Percentiles rank a stretch among this genome's conserved stretches.
These are phyloP conservation scores for Eimeria acervulina DNA, from an alignment of 169 alveolate species.

Conservation along the genomic window DNA sequence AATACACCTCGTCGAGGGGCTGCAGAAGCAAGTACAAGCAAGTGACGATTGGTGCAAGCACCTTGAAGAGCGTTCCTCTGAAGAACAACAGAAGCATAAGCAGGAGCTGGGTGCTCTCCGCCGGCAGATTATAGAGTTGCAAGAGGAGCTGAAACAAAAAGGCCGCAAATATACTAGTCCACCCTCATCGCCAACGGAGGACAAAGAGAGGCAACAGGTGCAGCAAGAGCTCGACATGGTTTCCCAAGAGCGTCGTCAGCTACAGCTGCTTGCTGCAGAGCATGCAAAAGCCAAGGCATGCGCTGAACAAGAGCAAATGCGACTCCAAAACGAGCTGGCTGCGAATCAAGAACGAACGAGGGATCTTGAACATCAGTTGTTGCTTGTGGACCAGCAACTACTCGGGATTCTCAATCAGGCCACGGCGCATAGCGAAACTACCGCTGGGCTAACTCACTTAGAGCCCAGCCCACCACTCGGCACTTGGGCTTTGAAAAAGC, in stretches of 20 bases:
- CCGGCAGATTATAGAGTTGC: slow-evolving; percentile 34
- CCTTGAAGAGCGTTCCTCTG: slow-evolving; percentile 58
- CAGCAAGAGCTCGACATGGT: slow-evolving; percentile 27
- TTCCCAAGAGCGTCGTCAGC: slow-evolving; percentile 39
- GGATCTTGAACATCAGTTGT: slow-evolving; percentile 66
- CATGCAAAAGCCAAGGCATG: slow-evolving; percentile 64
- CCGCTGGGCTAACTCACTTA: slow-evolving; percentile 31
- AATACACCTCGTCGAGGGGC: slow-evolving; percentile 39
- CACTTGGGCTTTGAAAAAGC: slow-evolving; percentile 43
- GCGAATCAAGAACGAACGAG: slow-evolving; percentile 48
- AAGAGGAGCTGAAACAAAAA: slow-evolving; percentile 26
- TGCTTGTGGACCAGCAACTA: slow-evolving; percentile 65
- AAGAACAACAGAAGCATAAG: slow-evolving; percentile 37
- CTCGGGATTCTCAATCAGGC: slow-evolving; percentile 57
- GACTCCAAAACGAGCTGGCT: slow-evolving; percentile 61
- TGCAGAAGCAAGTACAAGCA: slow-evolving; percentile 69
- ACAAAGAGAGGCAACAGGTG: slow-evolving; percentile 11
- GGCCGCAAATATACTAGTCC: background rate
- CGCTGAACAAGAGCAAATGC: slow-evolving; percentile 56
- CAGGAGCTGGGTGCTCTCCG: slow-evolving; percentile 62
- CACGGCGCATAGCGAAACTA: slow-evolving; percentile 6
- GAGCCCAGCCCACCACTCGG: slow-evolving; percentile 64
- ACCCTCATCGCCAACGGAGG: background rate
- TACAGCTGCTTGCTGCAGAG: slow-evolving; percentile 63
- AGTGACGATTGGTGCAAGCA: slow-evolving; percentile 62